Evolutionary conservation across 2,329 filamentous ascomycete genomes (phyloP), one percentile per base, ranked within the genome.

Genomic region (Cladophialophora psammophila): DNA sequence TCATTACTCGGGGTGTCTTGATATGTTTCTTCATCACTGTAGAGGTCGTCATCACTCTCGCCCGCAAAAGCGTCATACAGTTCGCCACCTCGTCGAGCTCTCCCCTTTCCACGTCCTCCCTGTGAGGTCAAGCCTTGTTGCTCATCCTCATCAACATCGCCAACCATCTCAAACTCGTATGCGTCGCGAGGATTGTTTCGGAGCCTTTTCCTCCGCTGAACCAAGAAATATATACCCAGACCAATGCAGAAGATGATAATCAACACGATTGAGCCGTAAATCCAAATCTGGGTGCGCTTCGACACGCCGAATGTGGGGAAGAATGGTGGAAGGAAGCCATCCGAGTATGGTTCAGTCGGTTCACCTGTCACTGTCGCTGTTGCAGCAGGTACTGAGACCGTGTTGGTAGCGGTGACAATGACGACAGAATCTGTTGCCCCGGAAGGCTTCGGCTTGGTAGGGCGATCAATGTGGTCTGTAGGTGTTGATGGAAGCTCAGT

Each of bases 1-100:
- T 72, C 70, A 54, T 67, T 67, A 64, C 63, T 68, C 35, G 72
- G 72, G 1, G 71, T 73, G 52, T 76, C 74, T 58, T 72, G 72
- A 50, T 76, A 73, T 32, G 56, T 66, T 58, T 73, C 73, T 42
- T 83, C 82, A 13, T 80, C 80, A 70, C 81, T 84, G 68, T 87
- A 81, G 48, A 87, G 74, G 66, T 75, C 75, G 63, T 92, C 91
- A 65, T 95, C 94, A 65, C 94, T 94, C 60, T 93, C 94, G 15
- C 92, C 94, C 0, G 95, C 95, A 84, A 99, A 99, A 4, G 95
- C 95, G 82, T 99, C 95, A 78, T 99, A 99, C 53, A 99, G 82
- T 81, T 98, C 94, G 34, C 94, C 93, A 1, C 93, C 95, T 20
- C 81, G 79, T 58, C 92, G 83, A 71, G 83, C 77, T 77, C 79